Evolutionary conservation across 345 rosid species (phyloP), one percentile per base, ranked within the genome.

Genomic region (Salix viminalis): DNA sequence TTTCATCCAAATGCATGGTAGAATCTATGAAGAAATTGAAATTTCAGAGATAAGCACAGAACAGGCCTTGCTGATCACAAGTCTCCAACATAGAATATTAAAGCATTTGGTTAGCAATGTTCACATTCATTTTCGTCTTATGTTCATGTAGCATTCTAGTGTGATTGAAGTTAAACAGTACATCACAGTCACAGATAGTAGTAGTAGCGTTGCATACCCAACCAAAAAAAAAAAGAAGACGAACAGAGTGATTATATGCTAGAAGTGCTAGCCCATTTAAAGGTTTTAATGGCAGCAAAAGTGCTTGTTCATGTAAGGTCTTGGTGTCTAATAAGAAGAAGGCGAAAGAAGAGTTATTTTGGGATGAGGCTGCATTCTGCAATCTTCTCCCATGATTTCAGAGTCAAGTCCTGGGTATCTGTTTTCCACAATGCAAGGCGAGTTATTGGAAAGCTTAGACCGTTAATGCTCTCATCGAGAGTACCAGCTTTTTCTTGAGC

Each of bases 311-410:
- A 42, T 42, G 46, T 26, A 67, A 56, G 32, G 65, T 68, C 68
- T 28, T 56, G 56, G 39, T 54, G 73, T 14, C 67, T 54, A 15
- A 19, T 48, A 4, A 32, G 54, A 19, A 26, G 14, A 30, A 4
- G 61, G 60, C 10, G 62, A 72, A 73, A 23, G 30, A 32, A 74
- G 54, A 58, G 69, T 75, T 85, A 85, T 65, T 67, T 81, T 75
- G 89, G 79, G 71, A 19, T 52, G 74, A 92, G 90, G 69, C 44
- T 83, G 86, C 78, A 79, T 71, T 89, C 94, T 4, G 84, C 89
- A 66, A 94, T 80, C 88, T 80, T 89, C 76, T 88, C 91, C 97
- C 98, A 92, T 62, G 98, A 92, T 80, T 84, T 83, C 37, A 87
- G 83, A 79, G 90, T 88, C 28, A 77, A 82, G 80, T 94, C 97